A percentile compares a stretch with the other conserved stretches of the same genome.
Evolutionary conservation across 2,329 filamentous ascomycete genomes (phyloP).

Genomic region (Trichophyton simii): DNA sequence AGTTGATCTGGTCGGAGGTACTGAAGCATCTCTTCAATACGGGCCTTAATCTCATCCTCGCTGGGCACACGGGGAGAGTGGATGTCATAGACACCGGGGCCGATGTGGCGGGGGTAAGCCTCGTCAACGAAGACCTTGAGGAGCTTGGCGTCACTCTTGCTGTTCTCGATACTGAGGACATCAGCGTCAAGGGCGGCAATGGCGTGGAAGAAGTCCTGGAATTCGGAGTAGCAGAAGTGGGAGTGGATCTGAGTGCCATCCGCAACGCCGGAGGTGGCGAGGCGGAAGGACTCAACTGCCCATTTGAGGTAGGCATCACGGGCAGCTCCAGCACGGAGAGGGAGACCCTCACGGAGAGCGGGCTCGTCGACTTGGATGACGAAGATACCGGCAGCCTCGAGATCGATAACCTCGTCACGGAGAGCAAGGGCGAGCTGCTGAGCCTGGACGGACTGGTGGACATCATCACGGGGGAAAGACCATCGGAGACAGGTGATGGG

Average conservation of each 20-base stretch:
- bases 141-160: conserved; percentile 99
- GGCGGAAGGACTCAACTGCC: conserved; percentile 97
- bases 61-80: conserved; percentile 95
- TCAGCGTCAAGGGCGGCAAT: conserved; percentile 96
- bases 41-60: conserved; percentile 96
- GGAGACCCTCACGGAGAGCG: conserved; percentile 97
- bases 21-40: conserved; percentile 94
- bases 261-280: conserved; percentile 82
- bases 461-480: conserved; percentile 99
- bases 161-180: conserved; percentile 99
- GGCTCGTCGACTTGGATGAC: conserved; percentile 99
- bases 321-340: conserved; percentile 84
- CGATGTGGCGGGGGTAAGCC: conserved; percentile 95
- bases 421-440: conserved; percentile 97
- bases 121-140: conserved; percentile 97
- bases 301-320: conserved; percentile 93
- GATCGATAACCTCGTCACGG: conserved; percentile 94
- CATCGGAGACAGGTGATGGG: conserved; percentile 97
- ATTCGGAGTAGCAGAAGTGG: conserved; percentile 99
- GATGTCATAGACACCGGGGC: conserved; percentile 98
- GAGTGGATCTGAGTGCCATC: conserved; percentile 99
- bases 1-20: conserved; percentile 97
- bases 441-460: conserved; percentile 97
- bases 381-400: conserved; percentile 89
- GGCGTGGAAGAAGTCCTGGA: conserved; percentile 99